A percentile compares a stretch with the other conserved stretches of the same genome.
phyloP scores from a whole-genome alignment of 2,329 filamentous ascomycete genomes.

The Paramyrothecium roridum region DNA sequence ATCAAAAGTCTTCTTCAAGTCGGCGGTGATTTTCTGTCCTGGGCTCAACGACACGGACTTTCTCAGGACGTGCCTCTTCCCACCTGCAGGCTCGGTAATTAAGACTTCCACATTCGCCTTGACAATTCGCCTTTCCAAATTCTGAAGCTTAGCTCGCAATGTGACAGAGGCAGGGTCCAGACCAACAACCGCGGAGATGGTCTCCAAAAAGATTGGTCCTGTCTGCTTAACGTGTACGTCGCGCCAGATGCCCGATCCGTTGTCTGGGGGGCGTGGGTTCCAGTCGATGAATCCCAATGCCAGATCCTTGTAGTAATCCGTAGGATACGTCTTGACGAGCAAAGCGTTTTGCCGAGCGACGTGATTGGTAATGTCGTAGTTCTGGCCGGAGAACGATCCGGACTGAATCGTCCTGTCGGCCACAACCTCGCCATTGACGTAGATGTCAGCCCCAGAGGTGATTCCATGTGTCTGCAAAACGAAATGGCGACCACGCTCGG shows the following conservation, averaged over 20 bases:
- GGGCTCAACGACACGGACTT: conserved; percentile 33
- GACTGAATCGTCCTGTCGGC: background rate
- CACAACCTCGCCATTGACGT: conserved; percentile 2
- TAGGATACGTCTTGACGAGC: background rate
- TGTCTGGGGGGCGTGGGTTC: conserved; percentile 47
- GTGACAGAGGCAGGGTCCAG: conserved; percentile 33
- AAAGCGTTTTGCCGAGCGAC: background rate
- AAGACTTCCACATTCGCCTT: conserved; percentile 30
- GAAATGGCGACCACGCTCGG: background rate
- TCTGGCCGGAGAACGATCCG: background rate
- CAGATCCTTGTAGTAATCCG: conserved; percentile 2
- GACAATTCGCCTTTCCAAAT: conserved; percentile 35
- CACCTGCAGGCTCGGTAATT: conserved; percentile 28
- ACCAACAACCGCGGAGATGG: conserved; percentile 42
- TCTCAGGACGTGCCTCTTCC: conserved; percentile 19
- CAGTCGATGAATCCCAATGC: conserved; percentile 3
- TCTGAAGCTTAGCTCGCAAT: conserved; percentile 33
- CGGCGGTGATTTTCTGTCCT: conserved; percentile 32
- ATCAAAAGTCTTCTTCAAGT: conserved; percentile 26
- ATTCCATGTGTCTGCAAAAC: conserved; percentile 3
- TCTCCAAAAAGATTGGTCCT: conserved; percentile 43
- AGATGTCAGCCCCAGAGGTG: conserved; percentile 1
- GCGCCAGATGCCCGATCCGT: conserved; percentile 62
- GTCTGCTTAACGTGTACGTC: conserved; percentile 54
- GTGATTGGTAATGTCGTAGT: conserved; percentile 1